These are phyloP conservation scores for Beauveria caledonica DNA, from an alignment of 2,329 filamentous ascomycete genomes.

Conservation along the genomic window DNA sequence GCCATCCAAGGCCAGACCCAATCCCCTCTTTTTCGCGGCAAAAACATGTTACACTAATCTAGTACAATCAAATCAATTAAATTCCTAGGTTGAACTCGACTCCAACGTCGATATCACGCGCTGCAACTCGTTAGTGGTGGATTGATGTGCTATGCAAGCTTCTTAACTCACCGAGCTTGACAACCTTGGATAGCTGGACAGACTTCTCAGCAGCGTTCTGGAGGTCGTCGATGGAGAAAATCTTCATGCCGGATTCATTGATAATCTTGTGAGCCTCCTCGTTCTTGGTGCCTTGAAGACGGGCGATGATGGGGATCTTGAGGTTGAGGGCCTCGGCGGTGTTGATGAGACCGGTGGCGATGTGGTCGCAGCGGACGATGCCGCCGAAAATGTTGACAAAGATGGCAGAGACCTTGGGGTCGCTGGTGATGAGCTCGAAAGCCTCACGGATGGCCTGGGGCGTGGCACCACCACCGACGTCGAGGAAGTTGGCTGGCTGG, in stretches of 20 bases:
- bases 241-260: conserved; percentile 97
- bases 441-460: conserved; percentile 94
- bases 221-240: conserved; percentile 98
- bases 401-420: conserved; percentile 96
- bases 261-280: conserved; percentile 87
- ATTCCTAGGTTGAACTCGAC: conserved; percentile 94
- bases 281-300: conserved; percentile 98
- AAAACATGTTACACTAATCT: conserved; percentile 14
- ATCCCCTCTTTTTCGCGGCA: conserved; percentile 5
- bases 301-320: conserved; percentile 91
- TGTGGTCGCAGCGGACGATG: conserved; percentile 96
- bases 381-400: conserved; percentile 99
- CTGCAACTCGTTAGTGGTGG: conserved; percentile 32
- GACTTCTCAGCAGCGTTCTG: conserved; percentile 96
- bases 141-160: too few species aligned
- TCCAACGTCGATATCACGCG: conserved; percentile 93
- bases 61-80: conserved; percentile 39
- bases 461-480: conserved; percentile 95
- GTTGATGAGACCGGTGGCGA: conserved; percentile 90
- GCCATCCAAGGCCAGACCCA: conserved; percentile 6
- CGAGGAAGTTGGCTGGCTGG: conserved; percentile 93
- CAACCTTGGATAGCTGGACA: conserved; percentile 97
- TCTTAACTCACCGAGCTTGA: conserved; percentile 75
- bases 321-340: conserved; percentile 92
- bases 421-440: conserved; percentile 97